Percentiles rank a stretch among this genome's conserved stretches.
These are phyloP conservation scores for Arthroderma sp. DNA, from an alignment of 2,329 filamentous ascomycete species.

Conservation along the genomic window DNA sequence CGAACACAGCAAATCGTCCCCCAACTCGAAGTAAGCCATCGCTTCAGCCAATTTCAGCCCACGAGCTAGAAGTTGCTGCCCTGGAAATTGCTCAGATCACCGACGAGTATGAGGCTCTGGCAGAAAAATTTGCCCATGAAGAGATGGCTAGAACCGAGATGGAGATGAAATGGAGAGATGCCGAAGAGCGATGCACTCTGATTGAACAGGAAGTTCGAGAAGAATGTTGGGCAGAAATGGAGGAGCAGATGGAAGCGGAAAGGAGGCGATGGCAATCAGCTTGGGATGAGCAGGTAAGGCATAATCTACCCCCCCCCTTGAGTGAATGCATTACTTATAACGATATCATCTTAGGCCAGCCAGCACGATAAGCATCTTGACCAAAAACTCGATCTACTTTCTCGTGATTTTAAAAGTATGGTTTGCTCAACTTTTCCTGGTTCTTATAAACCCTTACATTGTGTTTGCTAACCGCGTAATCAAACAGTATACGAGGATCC, in stretches of 20 bases:
- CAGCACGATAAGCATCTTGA: slow-evolving; percentile 75
- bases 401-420: slow-evolving; percentile 39
- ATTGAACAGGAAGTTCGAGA: slow-evolving; percentile 77
- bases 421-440: slow-evolving; percentile 9
- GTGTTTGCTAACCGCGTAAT: background rate
- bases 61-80: slow-evolving; percentile 70
- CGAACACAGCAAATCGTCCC: slow-evolving; percentile 14
- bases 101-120: slow-evolving; percentile 63
- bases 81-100: slow-evolving; percentile 68
- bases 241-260: slow-evolving; percentile 60
- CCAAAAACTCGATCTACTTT: slow-evolving; percentile 66
- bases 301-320: background rate
- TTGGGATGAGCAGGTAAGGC: slow-evolving; percentile 55
- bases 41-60: slow-evolving; percentile 25
- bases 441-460: background rate
- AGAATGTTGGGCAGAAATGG: slow-evolving; percentile 79
- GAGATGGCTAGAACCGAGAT: slow-evolving; percentile 55
- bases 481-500: slow-evolving; percentile 36
- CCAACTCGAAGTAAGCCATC: slow-evolving; percentile 28
- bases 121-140: slow-evolving; percentile 56
- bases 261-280: slow-evolving; percentile 68
- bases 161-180: slow-evolving; percentile 58
- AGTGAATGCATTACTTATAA: background rate
- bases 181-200: slow-evolving; percentile 51
- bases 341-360: slow-evolving; percentile 36